A percentile compares a stretch with the other conserved stretches of the same genome.
Conservation (phyloP, 495 filamentous ascomycete species). For the Daldinia concentrica region DNA sequence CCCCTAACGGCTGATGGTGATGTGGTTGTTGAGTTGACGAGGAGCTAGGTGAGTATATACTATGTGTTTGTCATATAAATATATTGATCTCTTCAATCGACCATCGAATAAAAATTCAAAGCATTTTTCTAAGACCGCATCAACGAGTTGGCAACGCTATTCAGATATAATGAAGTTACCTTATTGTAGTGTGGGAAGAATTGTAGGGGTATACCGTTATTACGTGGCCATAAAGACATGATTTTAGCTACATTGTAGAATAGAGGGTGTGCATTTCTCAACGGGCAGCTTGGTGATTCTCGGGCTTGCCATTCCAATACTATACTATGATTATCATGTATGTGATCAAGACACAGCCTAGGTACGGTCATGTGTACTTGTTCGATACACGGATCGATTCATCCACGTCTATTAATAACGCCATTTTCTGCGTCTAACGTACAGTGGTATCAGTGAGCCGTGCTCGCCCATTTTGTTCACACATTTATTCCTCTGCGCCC, state of each 20-base stretch:
- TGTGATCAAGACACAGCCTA: not conserved
- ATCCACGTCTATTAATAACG: constrained; percentile 33
- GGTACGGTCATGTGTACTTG: not conserved
- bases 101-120: too few relatives aligned
- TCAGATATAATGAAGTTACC: too few relatives aligned
- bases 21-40: constrained; percentile 26
- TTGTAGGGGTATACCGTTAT: not conserved
- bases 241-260: too few relatives aligned
- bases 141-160: too few relatives aligned
- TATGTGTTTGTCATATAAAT: not conserved
- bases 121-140: too few relatives aligned
- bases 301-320: not conserved
- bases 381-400: constrained; percentile 4
- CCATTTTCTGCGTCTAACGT: constrained; percentile 37
- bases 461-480: constrained; percentile 4
- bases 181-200: too few relatives aligned
- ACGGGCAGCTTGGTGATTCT: not conserved
- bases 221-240: not conserved
- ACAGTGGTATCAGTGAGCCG: constrained; percentile 38
- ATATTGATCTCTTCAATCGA: too few relatives aligned
- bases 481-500: constrained; percentile 56
- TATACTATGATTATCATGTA: not conserved
- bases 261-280: too few relatives aligned
- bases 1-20: constrained; percentile 19
- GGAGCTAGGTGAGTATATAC: constrained; percentile 2